Percentiles rank a stretch among this genome's conserved stretches.
These are phyloP conservation scores for Paraphaeosphaeria minitans DNA, from an alignment of 2,329 filamentous ascomycete genomes.

Conservation along the genomic window DNA sequence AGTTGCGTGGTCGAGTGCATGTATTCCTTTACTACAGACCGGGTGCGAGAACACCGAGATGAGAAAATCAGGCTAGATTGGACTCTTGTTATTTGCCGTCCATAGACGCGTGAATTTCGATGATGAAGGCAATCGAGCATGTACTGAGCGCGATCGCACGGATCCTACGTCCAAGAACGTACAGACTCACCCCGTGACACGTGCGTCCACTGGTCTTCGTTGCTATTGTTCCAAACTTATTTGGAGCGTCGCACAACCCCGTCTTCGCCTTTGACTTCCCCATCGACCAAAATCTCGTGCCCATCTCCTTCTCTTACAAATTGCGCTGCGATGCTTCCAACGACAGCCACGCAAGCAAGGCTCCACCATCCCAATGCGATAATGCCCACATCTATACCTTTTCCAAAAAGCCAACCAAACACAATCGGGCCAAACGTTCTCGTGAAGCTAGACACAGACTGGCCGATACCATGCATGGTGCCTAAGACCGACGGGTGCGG, in stretches of 20 bases:
- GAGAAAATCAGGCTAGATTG: not conserved
- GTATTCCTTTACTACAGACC: not conserved
- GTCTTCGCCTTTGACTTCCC: slow-evolving; percentile 58
- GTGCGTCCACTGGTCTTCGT: not conserved
- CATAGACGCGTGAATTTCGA: not conserved
- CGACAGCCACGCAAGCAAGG: slow-evolving; percentile 56
- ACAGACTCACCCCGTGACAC: not conserved
- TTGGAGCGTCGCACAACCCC: slow-evolving; percentile 25
- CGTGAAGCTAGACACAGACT: slow-evolving; percentile 64
- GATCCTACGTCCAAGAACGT: not conserved
- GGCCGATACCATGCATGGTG: slow-evolving; percentile 63
- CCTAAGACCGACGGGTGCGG: slow-evolving; percentile 61
- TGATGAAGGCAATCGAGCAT: not conserved
- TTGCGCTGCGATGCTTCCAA: slow-evolving; percentile 58
- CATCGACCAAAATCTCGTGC: slow-evolving; percentile 68
- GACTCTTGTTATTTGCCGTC: not conserved
- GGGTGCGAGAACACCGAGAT: not conserved
- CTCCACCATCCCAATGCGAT: slow-evolving; percentile 66
- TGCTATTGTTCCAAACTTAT: slow-evolving; percentile 1
- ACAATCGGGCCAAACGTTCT: slow-evolving; percentile 65
- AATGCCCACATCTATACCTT: slow-evolving; percentile 61
- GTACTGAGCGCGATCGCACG: not conserved
- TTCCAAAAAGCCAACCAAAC: slow-evolving; percentile 65
- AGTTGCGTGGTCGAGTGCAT: not conserved
- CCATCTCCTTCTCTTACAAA: slow-evolving; percentile 66